A percentile compares a stretch with the other conserved stretches of the same genome.
These are phyloP conservation scores for Fusarium succisae DNA, from an alignment of 2,329 filamentous ascomycete species.

Conservation along the genomic window DNA sequence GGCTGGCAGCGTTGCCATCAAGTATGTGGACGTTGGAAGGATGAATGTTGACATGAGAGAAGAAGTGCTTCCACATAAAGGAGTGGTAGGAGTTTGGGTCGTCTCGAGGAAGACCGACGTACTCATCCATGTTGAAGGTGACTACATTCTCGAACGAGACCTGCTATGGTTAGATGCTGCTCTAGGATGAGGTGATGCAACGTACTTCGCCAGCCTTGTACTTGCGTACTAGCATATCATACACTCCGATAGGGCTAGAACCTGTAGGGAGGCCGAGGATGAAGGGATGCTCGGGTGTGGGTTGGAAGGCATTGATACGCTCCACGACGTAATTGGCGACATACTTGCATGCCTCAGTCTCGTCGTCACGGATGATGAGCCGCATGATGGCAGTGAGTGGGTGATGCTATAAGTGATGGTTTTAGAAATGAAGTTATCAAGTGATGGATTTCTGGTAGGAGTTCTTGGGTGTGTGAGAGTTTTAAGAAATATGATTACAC, in stretches of 20 bases:
- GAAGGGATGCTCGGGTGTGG: slow-evolving; percentile 77
- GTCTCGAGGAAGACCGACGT: slow-evolving; percentile 83
- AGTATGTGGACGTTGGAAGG: slow-evolving; percentile 87
- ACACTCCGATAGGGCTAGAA: slow-evolving; percentile 81
- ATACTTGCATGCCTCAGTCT: slow-evolving; percentile 74
- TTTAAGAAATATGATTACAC: not conserved
- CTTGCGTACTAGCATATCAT: slow-evolving; percentile 76
- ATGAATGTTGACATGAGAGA: slow-evolving; percentile 83
- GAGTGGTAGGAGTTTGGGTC: slow-evolving; percentile 89
- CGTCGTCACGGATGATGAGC: slow-evolving; percentile 82
- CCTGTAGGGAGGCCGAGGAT: slow-evolving; percentile 86
- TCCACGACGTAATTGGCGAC: slow-evolving; percentile 86
- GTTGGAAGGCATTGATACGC: slow-evolving; percentile 80
- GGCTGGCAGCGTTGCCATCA: slow-evolving; percentile 80
- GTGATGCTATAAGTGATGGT: slow-evolving; percentile 12
- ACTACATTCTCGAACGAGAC: slow-evolving; percentile 89
- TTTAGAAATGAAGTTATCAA: not conserved
- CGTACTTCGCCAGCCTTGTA: slow-evolving; percentile 71
- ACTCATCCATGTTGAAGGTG: slow-evolving; percentile 96
- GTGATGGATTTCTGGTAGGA: not conserved
- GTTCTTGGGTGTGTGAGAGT: not conserved
- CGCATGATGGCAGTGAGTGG: slow-evolving; percentile 65
- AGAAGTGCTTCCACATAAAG: slow-evolving; percentile 95
- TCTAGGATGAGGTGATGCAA: slow-evolving; percentile 14
- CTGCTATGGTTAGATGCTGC: slow-evolving; percentile 47